Evolutionary conservation across 2,329 filamentous ascomycete species (phyloP), one percentile per base, ranked within the genome.

Genomic region (Fusarium pseudoanthophilum): DNA sequence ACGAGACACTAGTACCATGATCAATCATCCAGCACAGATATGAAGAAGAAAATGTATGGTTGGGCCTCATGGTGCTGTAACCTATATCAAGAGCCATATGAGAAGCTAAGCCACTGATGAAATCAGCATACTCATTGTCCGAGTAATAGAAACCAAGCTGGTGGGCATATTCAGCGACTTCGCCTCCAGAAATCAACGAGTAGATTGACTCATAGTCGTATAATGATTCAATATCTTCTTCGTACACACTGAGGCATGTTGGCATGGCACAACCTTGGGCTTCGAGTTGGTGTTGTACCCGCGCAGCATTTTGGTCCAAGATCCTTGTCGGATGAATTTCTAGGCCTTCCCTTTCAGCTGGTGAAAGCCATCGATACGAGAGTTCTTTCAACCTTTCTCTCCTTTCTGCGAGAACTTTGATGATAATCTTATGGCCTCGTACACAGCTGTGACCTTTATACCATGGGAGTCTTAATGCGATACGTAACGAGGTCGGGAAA

Each of bases 241-340:
- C 5, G 11, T 51, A 51, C 0, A 7, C 30, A 0, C 3, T 18
- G 7, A 51, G n/a, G 15, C 3, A 7, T 1, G 6, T 14, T 5
- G 48, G 30, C 3, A 51, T 5, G 2, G 0, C 2, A 11, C 4
- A 36, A 5, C 30, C 48, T 2, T 18, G 30, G 4, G 48, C n/a
- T 26, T 51, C 30, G 1, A 51, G 11, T 2, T 34, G 30, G 7
- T 4, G n/a, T 3, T 51, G 48, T 2, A 36, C n/a, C 11, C 0
- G n/a, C 14, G 16, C 21, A 14, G 48, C n/a, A 34, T 51, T 51
- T 5, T 26, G 4, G 16, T 51, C 48, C 1, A 51, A 8, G 16
- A 51, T 51, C 0, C 8, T 7, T 20, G 30, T 2, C 2, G 14
- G 48, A 10, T 51, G n/a, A 5, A 36, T 4, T 10, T 15, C 0